Evolutionary conservation across 208 protist genomes (phyloP).

Genomic region (Willaertia magna): DNA sequence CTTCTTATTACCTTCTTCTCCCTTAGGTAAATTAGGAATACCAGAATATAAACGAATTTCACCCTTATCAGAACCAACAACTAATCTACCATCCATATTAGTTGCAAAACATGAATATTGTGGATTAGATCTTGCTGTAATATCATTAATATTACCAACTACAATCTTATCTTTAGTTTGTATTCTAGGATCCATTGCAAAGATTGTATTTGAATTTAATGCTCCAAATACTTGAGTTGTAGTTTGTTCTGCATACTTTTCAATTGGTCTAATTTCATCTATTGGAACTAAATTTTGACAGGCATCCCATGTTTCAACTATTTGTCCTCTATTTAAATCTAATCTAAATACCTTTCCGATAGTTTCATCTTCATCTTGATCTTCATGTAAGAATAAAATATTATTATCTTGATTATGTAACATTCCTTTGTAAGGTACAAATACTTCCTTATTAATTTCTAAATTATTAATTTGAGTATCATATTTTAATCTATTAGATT

Average conservation of each 20-base stretch:
- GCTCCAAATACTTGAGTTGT: background rate
- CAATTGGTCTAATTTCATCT: background rate
- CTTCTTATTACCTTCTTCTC: background rate
- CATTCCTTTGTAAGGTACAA: background rate
- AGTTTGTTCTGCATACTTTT: background rate
- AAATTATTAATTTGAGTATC: background rate
- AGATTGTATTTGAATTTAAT: background rate
- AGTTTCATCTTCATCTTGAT: background rate
- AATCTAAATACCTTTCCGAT: background rate
- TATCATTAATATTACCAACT: background rate
- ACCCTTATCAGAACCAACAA: constrained; percentile 6
- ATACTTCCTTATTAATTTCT: background rate
- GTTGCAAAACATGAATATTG: constrained; percentile 11
- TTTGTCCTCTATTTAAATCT: background rate
- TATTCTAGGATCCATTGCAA: background rate
- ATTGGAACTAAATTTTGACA: background rate
- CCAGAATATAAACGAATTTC: constrained; percentile 17
- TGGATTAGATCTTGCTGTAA: background rate
- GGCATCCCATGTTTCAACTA: background rate
- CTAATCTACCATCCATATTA: background rate
- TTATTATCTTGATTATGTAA: background rate
- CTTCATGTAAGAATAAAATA: background rate
- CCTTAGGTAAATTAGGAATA: constrained; percentile 6
- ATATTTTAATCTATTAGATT: background rate
- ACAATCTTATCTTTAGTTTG: background rate